These are phyloP conservation scores for Drechslera avenae DNA, from an alignment of 2,329 filamentous ascomycete species.

Conservation along the genomic window DNA sequence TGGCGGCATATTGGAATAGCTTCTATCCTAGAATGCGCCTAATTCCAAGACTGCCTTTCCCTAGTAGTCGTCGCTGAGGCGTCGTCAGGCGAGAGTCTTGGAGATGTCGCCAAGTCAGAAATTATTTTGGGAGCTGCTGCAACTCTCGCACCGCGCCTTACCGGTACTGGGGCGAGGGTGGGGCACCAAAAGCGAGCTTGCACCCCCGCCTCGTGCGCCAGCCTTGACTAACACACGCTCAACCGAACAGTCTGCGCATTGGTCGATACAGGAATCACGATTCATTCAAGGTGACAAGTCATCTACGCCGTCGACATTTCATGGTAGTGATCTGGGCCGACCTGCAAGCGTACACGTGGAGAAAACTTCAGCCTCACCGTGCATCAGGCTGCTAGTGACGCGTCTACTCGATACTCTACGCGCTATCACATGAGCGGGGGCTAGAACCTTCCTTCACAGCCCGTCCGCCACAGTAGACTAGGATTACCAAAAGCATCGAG, in stretches of 20 bases:
- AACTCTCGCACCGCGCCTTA: conserved; percentile 21
- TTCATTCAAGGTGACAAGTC: no score
- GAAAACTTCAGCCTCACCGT: no score
- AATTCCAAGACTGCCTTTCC: no score
- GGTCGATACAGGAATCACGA: no score
- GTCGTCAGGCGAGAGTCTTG: conserved; percentile 4
- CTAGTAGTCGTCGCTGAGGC: not conserved
- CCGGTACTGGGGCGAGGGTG: conserved; percentile 18
- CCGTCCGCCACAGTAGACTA: conserved; percentile 16
- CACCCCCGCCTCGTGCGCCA: conserved; percentile 1
- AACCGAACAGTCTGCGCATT: no score
- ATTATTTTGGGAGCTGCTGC: conserved; percentile 17
- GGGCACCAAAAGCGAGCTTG: conserved; percentile 26
- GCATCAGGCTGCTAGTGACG: no score
- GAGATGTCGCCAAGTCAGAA: conserved; percentile 22
- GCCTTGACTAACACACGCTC: no score
- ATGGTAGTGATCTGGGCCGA: no score
- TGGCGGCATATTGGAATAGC: conserved; percentile 24
- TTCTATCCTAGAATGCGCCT: no score
- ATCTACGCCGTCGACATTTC: no score
- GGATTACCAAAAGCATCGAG: not conserved
- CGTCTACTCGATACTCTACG: conserved; percentile 11
- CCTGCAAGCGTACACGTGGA: not conserved
- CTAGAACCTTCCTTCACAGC: conserved; percentile 34
- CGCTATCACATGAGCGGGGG: conserved; percentile 38